Evolutionary conservation across 768 basidiomycete genomes (phyloP).

Genomic region (Tricholoma flavovirens): DNA sequence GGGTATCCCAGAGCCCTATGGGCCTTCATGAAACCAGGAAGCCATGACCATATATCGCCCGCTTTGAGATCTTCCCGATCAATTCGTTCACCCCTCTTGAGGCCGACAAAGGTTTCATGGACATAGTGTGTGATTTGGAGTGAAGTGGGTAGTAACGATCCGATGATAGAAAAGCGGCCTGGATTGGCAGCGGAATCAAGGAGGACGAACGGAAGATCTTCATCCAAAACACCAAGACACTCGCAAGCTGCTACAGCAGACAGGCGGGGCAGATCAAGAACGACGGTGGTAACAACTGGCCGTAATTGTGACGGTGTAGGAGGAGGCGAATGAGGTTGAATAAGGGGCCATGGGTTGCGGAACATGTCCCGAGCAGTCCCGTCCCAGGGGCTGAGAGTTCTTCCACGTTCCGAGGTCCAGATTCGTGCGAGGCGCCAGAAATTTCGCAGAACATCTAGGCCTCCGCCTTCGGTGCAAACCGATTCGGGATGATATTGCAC

Average conservation of each 20-base stretch:
- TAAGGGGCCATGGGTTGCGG: conserved; percentile 56
- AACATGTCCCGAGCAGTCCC: conserved; percentile 28
- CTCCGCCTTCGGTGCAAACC: conserved; percentile 63
- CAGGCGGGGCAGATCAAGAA: conserved; percentile 39
- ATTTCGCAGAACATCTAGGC: conserved; percentile 61
- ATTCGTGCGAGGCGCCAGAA: conserved; percentile 65
- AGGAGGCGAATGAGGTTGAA: conserved; percentile 22
- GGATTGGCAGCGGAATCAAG: conserved; percentile 76
- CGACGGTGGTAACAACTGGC: conserved; percentile 25
- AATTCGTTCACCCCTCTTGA: conserved; percentile 33
- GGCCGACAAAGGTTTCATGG: conserved; percentile 41
- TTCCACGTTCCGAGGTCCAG: conserved; percentile 43
- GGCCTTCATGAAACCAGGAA: conserved; percentile 60
- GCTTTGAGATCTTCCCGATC: conserved; percentile 38
- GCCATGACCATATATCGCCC: conserved; percentile 70
- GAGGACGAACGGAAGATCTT: conserved; percentile 57
- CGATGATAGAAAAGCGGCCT: conserved; percentile 70
- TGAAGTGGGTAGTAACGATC: conserved; percentile 47
- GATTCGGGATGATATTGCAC: conserved; percentile 92
- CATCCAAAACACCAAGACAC: conserved; percentile 51
- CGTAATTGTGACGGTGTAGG: conserved; percentile 17
- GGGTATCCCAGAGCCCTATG: conserved; percentile 35
- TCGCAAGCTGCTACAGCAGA: conserved; percentile 50
- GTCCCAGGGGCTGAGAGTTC: conserved; percentile 39
- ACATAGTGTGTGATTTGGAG: conserved; percentile 54